phyloP scores from a whole-genome alignment of 345 rosid species.

The Eucalyptus marginata region DNA sequence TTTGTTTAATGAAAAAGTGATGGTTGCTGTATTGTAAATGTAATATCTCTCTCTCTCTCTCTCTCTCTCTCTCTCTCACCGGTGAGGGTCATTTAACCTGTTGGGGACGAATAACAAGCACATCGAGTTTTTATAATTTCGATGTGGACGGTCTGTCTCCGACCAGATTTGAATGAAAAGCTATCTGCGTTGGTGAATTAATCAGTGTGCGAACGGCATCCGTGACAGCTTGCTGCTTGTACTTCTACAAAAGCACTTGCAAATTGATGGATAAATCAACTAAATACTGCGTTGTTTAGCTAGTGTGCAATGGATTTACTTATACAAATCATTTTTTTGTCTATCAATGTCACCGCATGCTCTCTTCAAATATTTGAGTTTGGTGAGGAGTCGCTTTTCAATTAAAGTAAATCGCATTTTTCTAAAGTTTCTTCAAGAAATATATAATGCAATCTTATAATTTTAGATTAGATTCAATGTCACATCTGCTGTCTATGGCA shows the following conservation, averaged over 20 bases:
- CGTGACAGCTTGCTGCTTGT: neutral
- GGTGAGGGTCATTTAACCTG: neutral
- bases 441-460: neutral
- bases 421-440: neutral
- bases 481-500: neutral
- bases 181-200: neutral
- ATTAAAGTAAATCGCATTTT: neutral
- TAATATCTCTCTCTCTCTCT: neutral
- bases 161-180: neutral
- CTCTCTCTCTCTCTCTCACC: neutral
- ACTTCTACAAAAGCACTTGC: neutral
- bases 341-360: neutral
- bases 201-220: neutral
- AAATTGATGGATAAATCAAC: neutral
- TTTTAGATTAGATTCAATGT: neutral
- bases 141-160: neutral
- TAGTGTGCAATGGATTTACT: neutral
- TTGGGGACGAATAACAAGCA: neutral
- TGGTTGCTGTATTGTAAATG: neutral
- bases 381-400: neutral
- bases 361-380: neutral
- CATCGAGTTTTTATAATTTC: neutral
- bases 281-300: neutral
- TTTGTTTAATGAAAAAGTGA: neutral
- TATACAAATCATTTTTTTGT: neutral